Evolutionary conservation across 805 yeast genomes (phyloP).

Genomic region (Starmerella stigmatis): DNA sequence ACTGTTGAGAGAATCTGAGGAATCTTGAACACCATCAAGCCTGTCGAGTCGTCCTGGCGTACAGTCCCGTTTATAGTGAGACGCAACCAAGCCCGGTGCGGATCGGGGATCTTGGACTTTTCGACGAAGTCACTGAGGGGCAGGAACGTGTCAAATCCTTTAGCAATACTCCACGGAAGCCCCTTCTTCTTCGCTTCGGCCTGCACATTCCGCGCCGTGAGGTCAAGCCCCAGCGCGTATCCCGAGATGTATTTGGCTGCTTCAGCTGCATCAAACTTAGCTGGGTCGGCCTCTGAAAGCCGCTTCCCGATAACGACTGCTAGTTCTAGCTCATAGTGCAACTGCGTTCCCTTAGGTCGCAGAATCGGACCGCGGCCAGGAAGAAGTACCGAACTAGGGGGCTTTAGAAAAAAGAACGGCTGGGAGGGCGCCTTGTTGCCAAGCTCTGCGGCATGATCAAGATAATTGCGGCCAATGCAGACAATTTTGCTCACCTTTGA

Average conservation of each 20-base stretch:
- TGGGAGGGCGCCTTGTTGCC: slow-evolving; percentile 69
- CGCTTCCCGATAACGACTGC: slow-evolving; percentile 63
- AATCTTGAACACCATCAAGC: slow-evolving; percentile 79
- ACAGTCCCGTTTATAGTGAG: slow-evolving; percentile 60
- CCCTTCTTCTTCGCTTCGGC: slow-evolving; percentile 90
- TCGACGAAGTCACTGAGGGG: slow-evolving; percentile 74
- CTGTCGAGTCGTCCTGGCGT: slow-evolving; percentile 62
- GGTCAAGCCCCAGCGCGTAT: slow-evolving; percentile 79
- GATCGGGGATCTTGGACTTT: slow-evolving; percentile 55
- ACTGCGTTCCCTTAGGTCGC: slow-evolving; percentile 67
- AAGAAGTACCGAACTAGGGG: slow-evolving; percentile 62
- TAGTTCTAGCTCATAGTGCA: slow-evolving; percentile 89
- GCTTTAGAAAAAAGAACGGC: slow-evolving; percentile 91
- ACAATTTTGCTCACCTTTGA: slow-evolving; percentile 48
- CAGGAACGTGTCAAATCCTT: slow-evolving; percentile 91
- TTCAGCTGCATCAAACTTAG: slow-evolving; percentile 47
- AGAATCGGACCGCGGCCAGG: slow-evolving; percentile 65
- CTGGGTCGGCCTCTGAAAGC: slow-evolving; percentile 51
- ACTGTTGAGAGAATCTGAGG: slow-evolving; percentile 68
- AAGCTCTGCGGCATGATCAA: slow-evolving; percentile 88
- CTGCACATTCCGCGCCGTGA: slow-evolving; percentile 94
- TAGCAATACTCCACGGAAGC: slow-evolving; percentile 91
- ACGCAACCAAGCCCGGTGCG: slow-evolving; percentile 54
- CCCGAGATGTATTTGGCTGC: slow-evolving; percentile 76
- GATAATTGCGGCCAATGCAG: slow-evolving; percentile 94